A percentile compares a stretch with the other conserved stretches of the same genome.
These are phyloP conservation scores for Trichoderma sp. DNA, from an alignment of 2,329 filamentous ascomycete genomes.

Conservation along the genomic window DNA sequence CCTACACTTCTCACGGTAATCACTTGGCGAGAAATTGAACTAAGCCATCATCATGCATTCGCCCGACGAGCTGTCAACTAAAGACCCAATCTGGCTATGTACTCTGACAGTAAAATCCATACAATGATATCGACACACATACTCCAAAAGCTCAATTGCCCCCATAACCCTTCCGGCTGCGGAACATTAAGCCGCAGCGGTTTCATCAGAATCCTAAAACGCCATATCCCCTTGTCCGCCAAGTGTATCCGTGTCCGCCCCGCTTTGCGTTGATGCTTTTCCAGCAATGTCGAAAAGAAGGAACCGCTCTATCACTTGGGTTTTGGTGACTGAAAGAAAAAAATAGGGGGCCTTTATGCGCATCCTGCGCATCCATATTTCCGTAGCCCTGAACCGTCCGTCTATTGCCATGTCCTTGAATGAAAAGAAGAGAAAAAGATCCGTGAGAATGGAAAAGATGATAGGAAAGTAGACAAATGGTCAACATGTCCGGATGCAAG, in stretches of 20 bases:
- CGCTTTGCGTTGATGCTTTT: conserved; percentile 8
- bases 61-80: background rate
- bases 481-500: background rate
- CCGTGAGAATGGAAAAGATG: background rate
- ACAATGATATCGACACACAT: background rate
- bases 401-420: background rate
- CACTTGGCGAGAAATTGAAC: background rate
- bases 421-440: background rate
- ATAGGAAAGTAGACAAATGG: background rate
- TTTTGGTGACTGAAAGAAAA: background rate
- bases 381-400: background rate
- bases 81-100: background rate
- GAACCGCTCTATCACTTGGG: conserved; percentile 20
- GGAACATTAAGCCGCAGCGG: background rate
- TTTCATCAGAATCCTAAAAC: conserved; percentile 9
- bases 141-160: background rate
- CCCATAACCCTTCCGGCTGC: background rate
- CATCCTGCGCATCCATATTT: background rate
- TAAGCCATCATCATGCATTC: background rate
- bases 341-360: background rate
- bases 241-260: conserved; percentile 1
- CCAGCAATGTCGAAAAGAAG: background rate
- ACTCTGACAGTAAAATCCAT: background rate
- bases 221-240: conserved; percentile 6
- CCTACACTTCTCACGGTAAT: background rate